A percentile compares a stretch with the other conserved stretches of the same genome.
phyloP scores from a whole-genome alignment of 352 stramenopile species.

The Sclerospora graminicola region DNA sequence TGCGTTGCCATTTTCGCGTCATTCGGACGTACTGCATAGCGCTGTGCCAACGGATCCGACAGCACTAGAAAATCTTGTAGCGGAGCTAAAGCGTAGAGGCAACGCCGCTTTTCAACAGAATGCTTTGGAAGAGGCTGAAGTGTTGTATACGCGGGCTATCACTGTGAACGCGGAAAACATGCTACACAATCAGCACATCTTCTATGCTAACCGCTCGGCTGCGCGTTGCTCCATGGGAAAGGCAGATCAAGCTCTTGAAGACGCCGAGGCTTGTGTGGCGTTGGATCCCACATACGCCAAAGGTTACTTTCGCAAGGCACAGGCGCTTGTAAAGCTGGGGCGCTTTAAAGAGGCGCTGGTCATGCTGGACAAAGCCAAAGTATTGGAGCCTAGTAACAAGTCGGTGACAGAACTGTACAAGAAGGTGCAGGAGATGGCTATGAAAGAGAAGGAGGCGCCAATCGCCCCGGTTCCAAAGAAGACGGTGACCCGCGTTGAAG shows the following conservation, averaged over 20 bases:
- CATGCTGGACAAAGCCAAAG: slow-evolving; percentile 50
- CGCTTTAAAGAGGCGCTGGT: slow-evolving; percentile 54
- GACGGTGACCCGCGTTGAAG: slow-evolving; percentile 49
- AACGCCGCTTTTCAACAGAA: slow-evolving; percentile 84
- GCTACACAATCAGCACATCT: slow-evolving; percentile 67
- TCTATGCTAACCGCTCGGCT: slow-evolving; percentile 85
- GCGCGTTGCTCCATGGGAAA: slow-evolving; percentile 80
- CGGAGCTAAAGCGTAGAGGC: slow-evolving; percentile 82
- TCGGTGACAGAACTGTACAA: slow-evolving; percentile 49
- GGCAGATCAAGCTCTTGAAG: slow-evolving; percentile 39
- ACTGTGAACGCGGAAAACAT: slow-evolving; percentile 53
- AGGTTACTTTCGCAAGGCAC: slow-evolving; percentile 75
- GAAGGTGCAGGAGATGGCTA: slow-evolving; percentile 50
- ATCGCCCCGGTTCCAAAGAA: slow-evolving; percentile 26
- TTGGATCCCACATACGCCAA: slow-evolving; percentile 63
- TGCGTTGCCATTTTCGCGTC: slow-evolving; percentile 62
- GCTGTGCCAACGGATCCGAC: slow-evolving; percentile 32
- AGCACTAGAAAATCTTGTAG: slow-evolving; percentile 54
- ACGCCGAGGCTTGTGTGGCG: slow-evolving; percentile 56
- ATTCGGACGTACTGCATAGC: slow-evolving; percentile 73
- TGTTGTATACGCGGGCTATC: slow-evolving; percentile 95
- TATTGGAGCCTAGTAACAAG: slow-evolving; percentile 65
- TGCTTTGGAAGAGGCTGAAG: slow-evolving; percentile 86
- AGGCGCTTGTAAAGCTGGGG: slow-evolving; percentile 63
- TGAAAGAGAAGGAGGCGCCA: slow-evolving; percentile 41